phyloP scores from a whole-genome alignment of 1,139 yeast genomes.

The Taphrina wiesneri region DNA sequence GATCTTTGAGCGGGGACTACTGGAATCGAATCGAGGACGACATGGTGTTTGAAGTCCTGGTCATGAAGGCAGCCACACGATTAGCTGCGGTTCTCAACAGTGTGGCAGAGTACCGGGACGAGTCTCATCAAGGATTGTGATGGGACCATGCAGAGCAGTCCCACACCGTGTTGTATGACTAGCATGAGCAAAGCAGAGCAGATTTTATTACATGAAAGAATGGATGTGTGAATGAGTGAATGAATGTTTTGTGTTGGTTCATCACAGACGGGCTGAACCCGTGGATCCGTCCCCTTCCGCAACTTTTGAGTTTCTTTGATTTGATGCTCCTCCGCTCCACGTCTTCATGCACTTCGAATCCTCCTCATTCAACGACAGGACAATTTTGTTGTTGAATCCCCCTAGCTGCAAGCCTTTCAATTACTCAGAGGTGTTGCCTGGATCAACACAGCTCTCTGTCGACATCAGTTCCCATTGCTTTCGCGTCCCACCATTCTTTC shows the following conservation, averaged over 20 bases:
- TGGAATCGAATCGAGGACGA: slow-evolving; percentile 25
- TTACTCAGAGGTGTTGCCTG: too few species aligned
- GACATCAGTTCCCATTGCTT: too few species aligned
- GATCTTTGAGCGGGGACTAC: slow-evolving; percentile 1
- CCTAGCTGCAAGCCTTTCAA: too few species aligned
- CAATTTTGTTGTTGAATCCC: not conserved
- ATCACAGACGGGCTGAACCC: too few species aligned
- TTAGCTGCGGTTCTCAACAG: slow-evolving; percentile 30
- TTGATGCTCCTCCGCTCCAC: not conserved
- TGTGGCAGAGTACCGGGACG: slow-evolving; percentile 4
- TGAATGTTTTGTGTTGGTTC: not conserved
- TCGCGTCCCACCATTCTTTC: too few species aligned
- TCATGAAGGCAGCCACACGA: slow-evolving; percentile 30
- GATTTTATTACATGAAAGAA: too few species aligned
- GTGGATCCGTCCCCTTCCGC: not conserved
- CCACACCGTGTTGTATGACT: too few species aligned
- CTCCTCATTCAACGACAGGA: not conserved
- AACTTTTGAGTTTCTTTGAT: too few species aligned
- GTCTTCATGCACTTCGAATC: not conserved
- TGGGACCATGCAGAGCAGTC: too few species aligned
- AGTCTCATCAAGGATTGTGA: not conserved
- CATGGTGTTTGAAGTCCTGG: slow-evolving; percentile 14
- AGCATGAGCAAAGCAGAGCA: too few species aligned
- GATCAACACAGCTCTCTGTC: too few species aligned
- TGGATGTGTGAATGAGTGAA: not conserved